These are phyloP conservation scores for Zalerion maritima DNA, from an alignment of 495 filamentous ascomycete genomes.

Conservation along the genomic window DNA sequence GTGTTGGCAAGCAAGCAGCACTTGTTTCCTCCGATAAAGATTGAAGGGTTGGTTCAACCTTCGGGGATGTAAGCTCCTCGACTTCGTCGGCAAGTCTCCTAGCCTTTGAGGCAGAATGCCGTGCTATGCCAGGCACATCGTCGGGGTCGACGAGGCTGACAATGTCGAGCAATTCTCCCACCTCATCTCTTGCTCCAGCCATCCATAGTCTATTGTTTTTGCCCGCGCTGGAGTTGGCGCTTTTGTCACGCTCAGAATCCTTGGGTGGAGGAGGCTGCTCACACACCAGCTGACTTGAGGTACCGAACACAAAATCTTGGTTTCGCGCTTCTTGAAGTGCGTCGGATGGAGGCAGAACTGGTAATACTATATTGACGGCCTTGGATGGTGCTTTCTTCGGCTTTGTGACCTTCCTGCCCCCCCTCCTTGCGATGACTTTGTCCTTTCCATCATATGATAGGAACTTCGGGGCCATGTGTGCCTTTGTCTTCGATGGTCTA, in stretches of 20 bases:
- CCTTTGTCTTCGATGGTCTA: no score
- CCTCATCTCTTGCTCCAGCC: slow-evolving; percentile 47
- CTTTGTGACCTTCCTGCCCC: slow-evolving; percentile 20
- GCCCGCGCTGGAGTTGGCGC: slow-evolving; percentile 5
- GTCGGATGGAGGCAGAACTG: slow-evolving; percentile 61
- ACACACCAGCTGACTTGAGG: slow-evolving; percentile 72
- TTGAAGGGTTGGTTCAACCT: no score
- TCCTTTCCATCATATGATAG: no score
- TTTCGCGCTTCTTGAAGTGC: slow-evolving; percentile 51
- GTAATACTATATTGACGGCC: no score
- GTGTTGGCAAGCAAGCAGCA: no score
- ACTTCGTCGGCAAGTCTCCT: no score
- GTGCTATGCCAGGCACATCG: slow-evolving; percentile 3
- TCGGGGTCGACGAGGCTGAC: slow-evolving; percentile 35
- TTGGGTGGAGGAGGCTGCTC: slow-evolving; percentile 60
- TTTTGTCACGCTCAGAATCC: slow-evolving; percentile 21
- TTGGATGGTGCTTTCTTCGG: slow-evolving; percentile 30
- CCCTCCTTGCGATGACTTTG: slow-evolving; percentile 17
- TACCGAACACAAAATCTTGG: slow-evolving; percentile 83
- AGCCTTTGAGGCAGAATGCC: no score
- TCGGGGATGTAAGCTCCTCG: no score
- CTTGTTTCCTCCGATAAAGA: no score
- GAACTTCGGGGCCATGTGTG: no score
- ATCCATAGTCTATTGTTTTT: slow-evolving; percentile 42
- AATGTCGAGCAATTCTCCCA: slow-evolving; percentile 44